phyloP scores from a whole-genome alignment of 2,329 filamentous ascomycete species.

The Calycina herbarum region DNA sequence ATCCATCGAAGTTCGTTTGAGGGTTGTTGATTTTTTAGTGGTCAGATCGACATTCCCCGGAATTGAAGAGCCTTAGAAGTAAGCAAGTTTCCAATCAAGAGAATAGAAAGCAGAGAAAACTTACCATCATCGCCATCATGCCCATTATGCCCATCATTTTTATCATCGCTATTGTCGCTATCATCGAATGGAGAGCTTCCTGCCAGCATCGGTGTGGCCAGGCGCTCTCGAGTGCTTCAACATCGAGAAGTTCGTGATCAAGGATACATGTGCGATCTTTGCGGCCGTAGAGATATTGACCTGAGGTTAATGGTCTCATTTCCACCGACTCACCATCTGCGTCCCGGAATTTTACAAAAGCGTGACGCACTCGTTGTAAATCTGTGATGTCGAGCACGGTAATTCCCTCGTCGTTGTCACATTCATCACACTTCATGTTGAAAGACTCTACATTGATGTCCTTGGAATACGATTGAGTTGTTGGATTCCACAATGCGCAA shows the following conservation, averaged over 20 bases:
- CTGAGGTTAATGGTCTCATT: background rate
- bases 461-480: background rate
- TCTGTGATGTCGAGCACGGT: background rate
- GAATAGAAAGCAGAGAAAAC: background rate
- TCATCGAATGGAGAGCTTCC: too few species aligned
- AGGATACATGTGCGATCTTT: background rate
- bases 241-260: background rate
- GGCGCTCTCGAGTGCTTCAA: background rate
- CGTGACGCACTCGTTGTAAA: background rate
- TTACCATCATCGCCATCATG: background rate
- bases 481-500: background rate
- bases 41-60: background rate
- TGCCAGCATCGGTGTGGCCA: background rate
- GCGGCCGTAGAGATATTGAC: background rate
- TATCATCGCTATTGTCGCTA: too few species aligned
- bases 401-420: background rate
- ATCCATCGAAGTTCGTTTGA: background rate
- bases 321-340: too few species aligned
- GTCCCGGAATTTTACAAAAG: background rate
- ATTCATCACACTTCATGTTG: background rate
- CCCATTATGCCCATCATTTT: background rate
- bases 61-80: background rate
- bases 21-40: background rate
- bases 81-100: background rate
- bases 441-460: background rate